Percentiles rank a stretch among this genome's conserved stretches.
phyloP scores from a whole-genome alignment of 1,284 basidiomycete genomes.

The Apiotrichum siamense region DNA sequence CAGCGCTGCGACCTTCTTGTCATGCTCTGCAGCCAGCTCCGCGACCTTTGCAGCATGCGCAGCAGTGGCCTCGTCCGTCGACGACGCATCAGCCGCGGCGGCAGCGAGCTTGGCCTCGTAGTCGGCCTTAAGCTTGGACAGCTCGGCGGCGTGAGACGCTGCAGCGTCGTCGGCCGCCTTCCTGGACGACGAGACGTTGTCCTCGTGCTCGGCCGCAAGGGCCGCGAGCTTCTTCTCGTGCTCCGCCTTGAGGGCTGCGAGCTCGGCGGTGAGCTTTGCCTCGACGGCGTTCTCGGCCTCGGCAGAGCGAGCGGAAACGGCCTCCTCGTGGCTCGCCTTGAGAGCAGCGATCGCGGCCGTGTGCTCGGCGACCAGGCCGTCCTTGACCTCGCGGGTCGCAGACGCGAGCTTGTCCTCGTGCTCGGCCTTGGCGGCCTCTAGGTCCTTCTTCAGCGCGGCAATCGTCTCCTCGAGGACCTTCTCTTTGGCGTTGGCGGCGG shows the following conservation, averaged over 20 bases:
- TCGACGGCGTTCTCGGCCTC: neutral
- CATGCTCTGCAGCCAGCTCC: constrained; percentile 1
- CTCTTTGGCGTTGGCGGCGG: constrained; percentile 13
- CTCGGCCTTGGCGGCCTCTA: constrained; percentile 7
- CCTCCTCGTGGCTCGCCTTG: neutral
- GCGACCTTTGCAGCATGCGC: constrained; percentile 1
- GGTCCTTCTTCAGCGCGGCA: constrained; percentile 9
- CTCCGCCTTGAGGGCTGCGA: neutral
- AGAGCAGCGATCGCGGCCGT: neutral
- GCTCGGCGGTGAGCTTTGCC: neutral
- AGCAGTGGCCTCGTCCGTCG: neutral
- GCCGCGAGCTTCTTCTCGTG: constrained; percentile 2
- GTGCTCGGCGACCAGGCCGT: neutral
- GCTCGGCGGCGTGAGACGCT: neutral
- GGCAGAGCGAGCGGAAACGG: neutral
- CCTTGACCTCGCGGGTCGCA: neutral
- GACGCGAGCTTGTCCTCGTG: constrained; percentile 1
- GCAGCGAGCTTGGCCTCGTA: constrained; percentile 13
- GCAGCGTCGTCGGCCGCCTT: neutral
- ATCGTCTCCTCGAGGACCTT: constrained; percentile 16
- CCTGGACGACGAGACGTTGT: neutral
- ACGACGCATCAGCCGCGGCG: neutral
- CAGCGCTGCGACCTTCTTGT: constrained; percentile 1
- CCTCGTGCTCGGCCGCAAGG: constrained; percentile 5
- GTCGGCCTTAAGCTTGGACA: constrained; percentile 2